Evolutionary conservation across 129 eudicot genomes (phyloP), one percentile per base, ranked within the genome.

Genomic region (Helianthus annuus): DNA sequence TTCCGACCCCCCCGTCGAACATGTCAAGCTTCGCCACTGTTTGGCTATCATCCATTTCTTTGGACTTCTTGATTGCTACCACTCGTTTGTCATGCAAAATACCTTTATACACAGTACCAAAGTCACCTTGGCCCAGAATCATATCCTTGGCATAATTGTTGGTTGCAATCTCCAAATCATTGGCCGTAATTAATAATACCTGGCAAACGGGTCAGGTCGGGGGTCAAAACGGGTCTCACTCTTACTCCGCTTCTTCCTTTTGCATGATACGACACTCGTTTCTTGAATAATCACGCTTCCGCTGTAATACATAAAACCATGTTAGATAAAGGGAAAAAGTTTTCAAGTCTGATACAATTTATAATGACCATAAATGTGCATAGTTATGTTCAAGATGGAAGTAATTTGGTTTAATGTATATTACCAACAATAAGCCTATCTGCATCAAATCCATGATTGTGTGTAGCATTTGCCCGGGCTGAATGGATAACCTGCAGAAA

Each of bases 381-480:
- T 19, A 19, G 22, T 19, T 19, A 19, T 19, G 22, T 19, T 19
- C 22, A 62, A 73, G 53, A 11, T 45, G 58, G 53, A 60, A 45
- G 58, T 27, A 14, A 61, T 34, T 19, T 10, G 8, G 63, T 62
- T 19, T 12, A 13, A 42, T 45, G 72, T 14, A 10, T 58, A 58
- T 82, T 93, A 93, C 98, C 98, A 74, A 93, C 91, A 62, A 93
- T 83, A 78, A 93, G 98, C 48, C 97, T 90, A 48, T 89, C 97
- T 9, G 95, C 83, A 66, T 89, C 95, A 55, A 93, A 80, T 17
- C 95, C 88, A 39, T 89, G 78, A 84, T 93, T 93, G 81, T 93
- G 97, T 51, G 88, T 84, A 68, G 98, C 98, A 82, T 93, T 93
- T 76, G 97, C 97, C 46, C 98, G 80, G n/a, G 95, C 98, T 56